Conservation (phyloP, 2,329 filamentous ascomycete species). For the Talaromyces verruculosus region DNA sequence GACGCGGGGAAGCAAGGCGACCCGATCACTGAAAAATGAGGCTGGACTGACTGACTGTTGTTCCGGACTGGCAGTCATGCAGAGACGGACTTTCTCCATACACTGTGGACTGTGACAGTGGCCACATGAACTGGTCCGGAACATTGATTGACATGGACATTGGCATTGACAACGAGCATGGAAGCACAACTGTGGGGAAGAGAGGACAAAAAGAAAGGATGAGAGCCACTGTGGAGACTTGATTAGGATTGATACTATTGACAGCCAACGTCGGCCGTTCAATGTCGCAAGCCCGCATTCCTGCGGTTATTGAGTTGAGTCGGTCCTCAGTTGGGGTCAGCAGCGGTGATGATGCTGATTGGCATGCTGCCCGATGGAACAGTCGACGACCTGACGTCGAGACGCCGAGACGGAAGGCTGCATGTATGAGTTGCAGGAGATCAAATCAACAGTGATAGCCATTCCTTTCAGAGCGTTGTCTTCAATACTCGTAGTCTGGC, state of each 20-base stretch:
- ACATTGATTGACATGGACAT: neutral
- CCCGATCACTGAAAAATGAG: constrained; percentile 8
- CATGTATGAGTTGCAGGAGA: neutral
- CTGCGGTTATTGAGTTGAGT: neutral
- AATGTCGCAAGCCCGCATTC: constrained; percentile 6
- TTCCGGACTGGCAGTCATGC: constrained; percentile 7
- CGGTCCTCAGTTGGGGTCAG: neutral
- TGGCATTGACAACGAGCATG: neutral
- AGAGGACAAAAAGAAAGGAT: neutral
- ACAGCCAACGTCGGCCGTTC: neutral
- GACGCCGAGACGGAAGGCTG: constrained; percentile 3
- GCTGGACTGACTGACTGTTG: neutral
- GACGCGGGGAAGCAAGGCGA: constrained; percentile 12
- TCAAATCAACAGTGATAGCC: neutral
- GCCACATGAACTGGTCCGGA: neutral
- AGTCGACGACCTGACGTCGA: neutral
- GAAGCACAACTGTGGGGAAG: constrained; percentile 13
- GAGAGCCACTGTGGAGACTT: constrained; percentile 13
- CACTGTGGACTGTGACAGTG: neutral
- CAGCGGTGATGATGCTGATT: constrained; percentile 6
- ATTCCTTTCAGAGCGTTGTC: neutral
- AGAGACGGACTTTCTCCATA: constrained; percentile 4
- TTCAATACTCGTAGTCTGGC: neutral
- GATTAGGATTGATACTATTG: neutral
- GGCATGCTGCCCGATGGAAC: neutral